A percentile compares a stretch with the other conserved stretches of the same genome.
phyloP scores from a whole-genome alignment of 768 basidiomycete genomes.

The Trametes sanguinea region DNA sequence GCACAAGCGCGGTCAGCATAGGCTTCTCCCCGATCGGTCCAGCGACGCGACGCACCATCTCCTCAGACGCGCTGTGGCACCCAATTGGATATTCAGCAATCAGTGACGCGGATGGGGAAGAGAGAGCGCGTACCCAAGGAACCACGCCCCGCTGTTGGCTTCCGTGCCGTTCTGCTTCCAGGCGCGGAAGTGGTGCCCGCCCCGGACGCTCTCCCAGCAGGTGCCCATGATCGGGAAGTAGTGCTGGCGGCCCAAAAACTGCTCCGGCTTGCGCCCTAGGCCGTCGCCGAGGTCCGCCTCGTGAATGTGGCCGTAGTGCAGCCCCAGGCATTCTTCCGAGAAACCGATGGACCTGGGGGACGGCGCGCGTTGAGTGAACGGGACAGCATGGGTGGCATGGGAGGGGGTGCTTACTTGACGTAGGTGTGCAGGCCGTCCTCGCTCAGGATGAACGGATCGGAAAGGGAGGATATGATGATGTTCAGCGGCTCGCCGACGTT shows the following conservation, averaged over 20 bases:
- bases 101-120: neutral
- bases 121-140: constrained; percentile 61
- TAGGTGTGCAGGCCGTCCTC: constrained; percentile 70
- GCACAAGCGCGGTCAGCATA: neutral
- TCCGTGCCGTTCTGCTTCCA: constrained; percentile 85
- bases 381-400: neutral
- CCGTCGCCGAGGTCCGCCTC: constrained; percentile 85
- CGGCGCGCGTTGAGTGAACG: neutral
- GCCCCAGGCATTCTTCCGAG: constrained; percentile 77
- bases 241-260: constrained; percentile 74
- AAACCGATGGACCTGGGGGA: constrained; percentile 71
- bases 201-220: constrained; percentile 83
- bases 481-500: constrained; percentile 81
- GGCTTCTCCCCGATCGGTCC: neutral
- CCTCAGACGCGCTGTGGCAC: constrained; percentile 64
- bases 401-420: constrained; percentile 51
- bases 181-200: constrained; percentile 88
- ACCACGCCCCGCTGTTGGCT: constrained; percentile 80
- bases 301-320: constrained; percentile 76
- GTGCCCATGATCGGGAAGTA: constrained; percentile 82
- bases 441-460: constrained; percentile 79
- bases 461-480: constrained; percentile 74
- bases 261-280: constrained; percentile 65
- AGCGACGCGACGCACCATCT: constrained; percentile 45
- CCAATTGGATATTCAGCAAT: neutral